These are phyloP conservation scores for Scleroderma bovista DNA, from an alignment of 768 basidiomycete genomes.

Conservation along the genomic window DNA sequence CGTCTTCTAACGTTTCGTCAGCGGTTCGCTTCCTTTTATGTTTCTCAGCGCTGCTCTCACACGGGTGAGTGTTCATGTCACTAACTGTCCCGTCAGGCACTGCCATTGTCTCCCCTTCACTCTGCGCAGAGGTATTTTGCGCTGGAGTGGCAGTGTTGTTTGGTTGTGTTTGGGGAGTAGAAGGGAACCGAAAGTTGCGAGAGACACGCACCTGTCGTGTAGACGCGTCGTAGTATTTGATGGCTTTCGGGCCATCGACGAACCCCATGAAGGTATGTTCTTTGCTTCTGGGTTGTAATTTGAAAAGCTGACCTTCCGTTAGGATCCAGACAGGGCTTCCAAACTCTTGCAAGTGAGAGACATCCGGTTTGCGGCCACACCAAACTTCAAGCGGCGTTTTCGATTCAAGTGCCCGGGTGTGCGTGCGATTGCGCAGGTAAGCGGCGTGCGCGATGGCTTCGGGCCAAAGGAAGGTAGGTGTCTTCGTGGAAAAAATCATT, in stretches of 20 bases:
- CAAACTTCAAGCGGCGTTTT: not conserved
- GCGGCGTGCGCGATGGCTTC: slow-evolving; percentile 14
- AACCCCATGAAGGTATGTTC: not conserved
- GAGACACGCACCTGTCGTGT: not conserved
- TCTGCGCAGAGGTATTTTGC: no score
- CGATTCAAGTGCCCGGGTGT: not conserved
- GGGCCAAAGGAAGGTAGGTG: not conserved
- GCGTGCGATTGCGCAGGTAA: slow-evolving; percentile 22
- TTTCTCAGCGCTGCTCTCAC: no score
- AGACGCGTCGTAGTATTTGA: not conserved
- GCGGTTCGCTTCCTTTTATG: no score
- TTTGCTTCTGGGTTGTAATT: not conserved
- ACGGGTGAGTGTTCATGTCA: no score
- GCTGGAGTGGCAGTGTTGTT: no score
- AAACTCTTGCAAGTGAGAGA: not conserved
- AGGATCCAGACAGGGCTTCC: not conserved
- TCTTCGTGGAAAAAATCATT: not conserved
- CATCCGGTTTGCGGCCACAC: not conserved
- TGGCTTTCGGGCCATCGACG: not conserved
- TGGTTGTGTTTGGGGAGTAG: not conserved
- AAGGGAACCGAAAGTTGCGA: not conserved
- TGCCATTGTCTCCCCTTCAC: no score
- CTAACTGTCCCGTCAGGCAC: no score
- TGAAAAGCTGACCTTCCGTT: not conserved
- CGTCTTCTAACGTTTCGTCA: no score